Evolutionary conservation across 306 rosid species (phyloP), one percentile per base, ranked within the genome.

Genomic region (Gillenia trifoliata): DNA sequence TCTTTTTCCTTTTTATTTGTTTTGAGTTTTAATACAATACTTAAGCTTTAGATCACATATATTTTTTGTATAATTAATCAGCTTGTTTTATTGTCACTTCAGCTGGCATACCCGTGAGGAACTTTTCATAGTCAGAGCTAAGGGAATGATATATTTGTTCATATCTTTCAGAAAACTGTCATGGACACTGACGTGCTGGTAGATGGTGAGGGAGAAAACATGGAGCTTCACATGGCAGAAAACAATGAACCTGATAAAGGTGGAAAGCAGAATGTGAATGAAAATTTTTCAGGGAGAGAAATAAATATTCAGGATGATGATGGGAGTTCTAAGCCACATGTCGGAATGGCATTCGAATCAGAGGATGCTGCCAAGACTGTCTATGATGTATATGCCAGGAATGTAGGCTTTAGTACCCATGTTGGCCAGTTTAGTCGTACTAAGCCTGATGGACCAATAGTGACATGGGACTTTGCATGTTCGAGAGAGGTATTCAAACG

Each of bases 401-500:
- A 63, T 72, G 76, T 73, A 56, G 90, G 92, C 52, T 91, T 89
- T 79, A 80, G 87, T 84, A 85, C 75, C 71, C 89, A 87, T 55
- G 89, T 85, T 73, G 93, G 93, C 66, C 92, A 85, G 76, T 91
- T 89, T 74, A 85, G 73, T 70, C 90, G 90, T 71, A 52, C 86
- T 16, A 85, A 84, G 75, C 90, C 92, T 71, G 92, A 89, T 63
- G 97, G 97, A 20, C 93, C 97, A 61, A 91, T 91, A 64, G 80
- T 89, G 78, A 75, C 86, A 19, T 87, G 92, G 97, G 92, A 91
- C 33, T 85, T 87, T 78, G 80, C 88, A 25, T 91, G 97, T 76
- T 82, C 93, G 11, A 85, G 87, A 68, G 97, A 91, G 85, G 86
- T 87, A 52, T 81, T 81, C 31, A 91, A 73, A 85, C 85, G 88